A percentile compares a stretch with the other conserved stretches of the same genome.
Evolutionary conservation across 2,329 filamentous ascomycete species (phyloP).

Genomic region (Talaromyces pinophilus): DNA sequence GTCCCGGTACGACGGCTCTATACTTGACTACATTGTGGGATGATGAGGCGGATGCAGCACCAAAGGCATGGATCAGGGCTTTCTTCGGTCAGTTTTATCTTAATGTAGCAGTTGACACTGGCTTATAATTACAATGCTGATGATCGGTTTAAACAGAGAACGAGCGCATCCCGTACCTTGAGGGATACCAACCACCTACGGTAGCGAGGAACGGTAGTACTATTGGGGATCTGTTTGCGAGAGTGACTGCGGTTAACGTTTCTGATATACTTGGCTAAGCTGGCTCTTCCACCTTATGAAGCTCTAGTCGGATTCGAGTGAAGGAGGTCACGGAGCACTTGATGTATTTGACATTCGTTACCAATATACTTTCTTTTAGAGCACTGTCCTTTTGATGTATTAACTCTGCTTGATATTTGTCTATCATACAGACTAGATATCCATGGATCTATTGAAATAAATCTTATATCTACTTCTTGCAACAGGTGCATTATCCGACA

Average conservation of each 20-base stretch:
- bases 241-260: conserved; percentile 14
- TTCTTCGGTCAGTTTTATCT: conserved; percentile 15
- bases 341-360: background rate
- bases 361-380: background rate
- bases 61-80: conserved; percentile 18
- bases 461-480: background rate
- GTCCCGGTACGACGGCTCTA: conserved; percentile 16
- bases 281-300: background rate
- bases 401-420: background rate
- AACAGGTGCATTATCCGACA: background rate
- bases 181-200: conserved; percentile 18
- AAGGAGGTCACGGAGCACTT: background rate
- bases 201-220: background rate
- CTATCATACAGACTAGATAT: background rate
- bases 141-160: background rate
- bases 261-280: conserved; percentile 1
- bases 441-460: background rate
- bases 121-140: background rate
- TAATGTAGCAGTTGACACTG: background rate
- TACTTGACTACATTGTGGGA: conserved; percentile 21
- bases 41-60: conserved; percentile 7
- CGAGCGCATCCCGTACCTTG: conserved; percentile 20
- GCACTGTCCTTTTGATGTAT: background rate
- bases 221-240: background rate
- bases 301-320: background rate